These are phyloP conservation scores for Licmophora abbreviata DNA, from an alignment of 108 stramenopile genomes.

Conservation along the genomic window DNA sequence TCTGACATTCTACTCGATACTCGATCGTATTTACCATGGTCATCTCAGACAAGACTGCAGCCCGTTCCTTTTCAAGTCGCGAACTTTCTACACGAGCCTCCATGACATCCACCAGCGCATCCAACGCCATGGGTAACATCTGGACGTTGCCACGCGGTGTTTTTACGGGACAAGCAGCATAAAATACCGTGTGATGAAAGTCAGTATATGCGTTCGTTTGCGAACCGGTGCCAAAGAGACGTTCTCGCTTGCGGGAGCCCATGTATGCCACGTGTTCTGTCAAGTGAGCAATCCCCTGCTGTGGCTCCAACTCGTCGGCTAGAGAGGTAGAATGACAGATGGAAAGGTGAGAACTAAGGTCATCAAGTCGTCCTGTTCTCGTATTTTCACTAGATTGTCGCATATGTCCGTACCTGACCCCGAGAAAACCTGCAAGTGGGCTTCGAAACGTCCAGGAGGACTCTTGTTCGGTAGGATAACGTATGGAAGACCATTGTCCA, in stretches of 20 bases:
- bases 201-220: slow-evolving; percentile 90
- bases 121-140: slow-evolving; percentile 95
- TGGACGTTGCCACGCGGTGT: slow-evolving; percentile 50
- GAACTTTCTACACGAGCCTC: slow-evolving; percentile 86
- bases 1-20: slow-evolving; percentile 97
- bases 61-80: slow-evolving; percentile 94
- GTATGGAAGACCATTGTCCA: slow-evolving; percentile 89
- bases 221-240: slow-evolving; percentile 91
- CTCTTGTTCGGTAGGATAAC: slow-evolving; percentile 90
- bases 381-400: neutral
- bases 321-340: slow-evolving; percentile 18
- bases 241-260: slow-evolving; percentile 93
- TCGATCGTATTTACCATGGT: slow-evolving; percentile 98
- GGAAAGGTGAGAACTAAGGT: slow-evolving; percentile 5
- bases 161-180: slow-evolving; percentile 87
- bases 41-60: slow-evolving; percentile 93
- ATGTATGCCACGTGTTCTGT: slow-evolving; percentile 99
- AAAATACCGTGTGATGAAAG: slow-evolving; percentile 98
- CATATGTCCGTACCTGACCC: slow-evolving; percentile 48
- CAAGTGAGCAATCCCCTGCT: slow-evolving; percentile 96
- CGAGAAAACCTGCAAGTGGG: slow-evolving; percentile 91
- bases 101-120: slow-evolving; percentile 94
- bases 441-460: slow-evolving; percentile 93
- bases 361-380: neutral
- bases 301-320: slow-evolving; percentile 88